Percentiles rank a stretch among this genome's conserved stretches.
Evolutionary conservation across 1,139 yeast species (phyloP).

Genomic region (Candida gigantensis): DNA sequence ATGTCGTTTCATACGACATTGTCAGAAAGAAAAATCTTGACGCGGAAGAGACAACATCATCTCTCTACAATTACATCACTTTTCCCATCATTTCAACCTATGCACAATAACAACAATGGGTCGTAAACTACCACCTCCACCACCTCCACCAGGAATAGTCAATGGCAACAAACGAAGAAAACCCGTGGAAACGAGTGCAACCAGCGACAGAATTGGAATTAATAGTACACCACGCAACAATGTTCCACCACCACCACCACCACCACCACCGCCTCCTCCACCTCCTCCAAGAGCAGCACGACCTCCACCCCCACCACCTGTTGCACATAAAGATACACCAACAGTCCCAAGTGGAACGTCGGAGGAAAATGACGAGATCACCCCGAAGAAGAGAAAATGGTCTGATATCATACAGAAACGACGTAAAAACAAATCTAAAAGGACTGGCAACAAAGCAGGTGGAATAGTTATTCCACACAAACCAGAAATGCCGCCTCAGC

Average conservation of each 20-base stretch:
- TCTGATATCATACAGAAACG: conserved; percentile 10
- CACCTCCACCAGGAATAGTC: conserved; percentile 26
- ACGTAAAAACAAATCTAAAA: conserved; percentile 17
- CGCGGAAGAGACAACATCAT: not conserved
- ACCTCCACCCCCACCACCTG: conserved; percentile 20
- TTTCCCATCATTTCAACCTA: too few species aligned
- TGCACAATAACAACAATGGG: too few species aligned
- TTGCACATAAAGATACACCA: conserved; percentile 11
- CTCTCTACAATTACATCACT: not conserved
- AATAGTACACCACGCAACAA: not conserved
- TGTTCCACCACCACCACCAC: conserved; percentile 12
- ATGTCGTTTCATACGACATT: too few species aligned
- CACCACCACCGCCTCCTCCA: conserved; percentile 20
- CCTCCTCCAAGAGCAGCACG: conserved; percentile 16
- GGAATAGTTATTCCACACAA: conserved; percentile 60
- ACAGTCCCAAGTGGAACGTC: too few species aligned
- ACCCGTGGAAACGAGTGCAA: not conserved
- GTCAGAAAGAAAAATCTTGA: too few species aligned
- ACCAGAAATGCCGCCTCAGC: conserved; percentile 93
- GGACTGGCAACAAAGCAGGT: conserved; percentile 1
- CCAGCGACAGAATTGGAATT: too few species aligned
- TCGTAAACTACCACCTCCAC: conserved; percentile 32
- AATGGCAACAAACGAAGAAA: conserved; percentile 9
- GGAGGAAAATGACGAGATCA: too few species aligned
- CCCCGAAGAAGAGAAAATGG: conserved; percentile 3